Evolutionary conservation across 2,329 filamentous ascomycete genomes (phyloP), one percentile per base, ranked within the genome.

Genomic region (Colletotrichum zoysiae): DNA sequence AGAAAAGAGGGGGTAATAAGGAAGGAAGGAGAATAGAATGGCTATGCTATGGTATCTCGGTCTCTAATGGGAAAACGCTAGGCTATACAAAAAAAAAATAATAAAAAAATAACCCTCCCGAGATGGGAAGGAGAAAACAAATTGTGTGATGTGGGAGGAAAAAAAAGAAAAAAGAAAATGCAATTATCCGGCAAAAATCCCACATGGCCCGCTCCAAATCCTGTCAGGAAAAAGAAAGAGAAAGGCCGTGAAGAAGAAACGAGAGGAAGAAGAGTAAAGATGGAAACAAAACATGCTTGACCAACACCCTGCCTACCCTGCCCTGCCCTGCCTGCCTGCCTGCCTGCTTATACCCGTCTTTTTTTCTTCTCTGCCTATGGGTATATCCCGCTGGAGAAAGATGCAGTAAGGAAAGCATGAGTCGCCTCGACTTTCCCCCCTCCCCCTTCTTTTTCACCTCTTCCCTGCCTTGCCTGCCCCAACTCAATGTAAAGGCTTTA

Each of bases 11-110:
- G 16, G 40, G 40, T 1, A 44, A 30, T 30, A 20, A 44, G 44
- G n/a, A 11, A 11, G 20, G 20, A 5, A 18, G 16, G 35, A 23
- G 51, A 9, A 48, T 40, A 30, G 3, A 46, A 48, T 63, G 40
- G 59, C 56, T 71, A 18, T 58, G 62, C 61, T 71, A 11, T 62
- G 67, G 70, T 73, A 73, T 73, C 70, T 71, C 51, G 18, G 33
- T 67, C 67, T 65, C 26, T 40, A 18, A n/a, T 30, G 44, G 38
- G 38, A 40, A 20, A 3, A 35, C 50, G 23, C 50, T 30, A 30
- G 14, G 50, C 50, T 51, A 18, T 26, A 48, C 12, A 50, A 11
- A 26, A 38, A 30, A 30, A 30, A 30, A 30, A 38, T 26, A 11
- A 26, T 26, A 30, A 30, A 30, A 30, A 30, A 38, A 9, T 9